Percentiles rank a stretch among this genome's conserved stretches.
These are phyloP conservation scores for Penicillium mononematosum DNA, from an alignment of 495 filamentous ascomycete species.

Conservation along the genomic window DNA sequence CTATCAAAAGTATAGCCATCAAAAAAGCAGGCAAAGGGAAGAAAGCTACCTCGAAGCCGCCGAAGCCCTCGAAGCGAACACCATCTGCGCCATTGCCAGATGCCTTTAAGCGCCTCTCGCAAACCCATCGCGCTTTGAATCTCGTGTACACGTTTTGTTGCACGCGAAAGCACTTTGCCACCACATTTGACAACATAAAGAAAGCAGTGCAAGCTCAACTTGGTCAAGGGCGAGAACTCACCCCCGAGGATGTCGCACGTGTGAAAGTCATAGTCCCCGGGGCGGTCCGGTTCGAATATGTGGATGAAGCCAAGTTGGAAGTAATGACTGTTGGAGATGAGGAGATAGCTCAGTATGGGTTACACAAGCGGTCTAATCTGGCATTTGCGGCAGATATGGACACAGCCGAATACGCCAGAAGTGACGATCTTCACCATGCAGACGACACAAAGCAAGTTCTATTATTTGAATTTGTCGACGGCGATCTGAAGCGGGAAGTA, in stretches of 20 bases:
- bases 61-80: conserved; percentile 25
- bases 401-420: conserved; percentile 29
- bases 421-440: conserved; percentile 31
- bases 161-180: conserved; percentile 85
- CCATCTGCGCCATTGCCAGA: conserved; percentile 67
- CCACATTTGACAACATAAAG: conserved; percentile 86
- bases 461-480: conserved; percentile 90
- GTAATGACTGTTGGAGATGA: conserved; percentile 69
- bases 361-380: conserved; percentile 9
- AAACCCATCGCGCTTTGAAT: conserved; percentile 82
- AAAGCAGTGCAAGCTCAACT: conserved; percentile 81
- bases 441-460: conserved; percentile 61
- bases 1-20: conserved; percentile 6
- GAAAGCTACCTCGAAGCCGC: conserved; percentile 8
- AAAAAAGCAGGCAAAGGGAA: conserved; percentile 9
- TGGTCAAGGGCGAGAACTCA: conserved; percentile 57
- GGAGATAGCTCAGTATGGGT: conserved; percentile 29
- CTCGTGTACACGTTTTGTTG: conserved; percentile 92
- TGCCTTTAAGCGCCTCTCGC: conserved; percentile 66
- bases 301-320: conserved; percentile 77
- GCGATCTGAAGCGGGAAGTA: conserved; percentile 81
- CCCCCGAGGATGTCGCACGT: conserved; percentile 74
- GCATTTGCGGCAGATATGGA: conserved; percentile 31
- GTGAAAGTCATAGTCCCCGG: conserved; percentile 75
- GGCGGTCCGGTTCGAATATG: conserved; percentile 80